Percentiles rank a stretch among this genome's conserved stretches.
Conservation (phyloP, 139 green algal species). For the Gonium pectorale region DNA sequence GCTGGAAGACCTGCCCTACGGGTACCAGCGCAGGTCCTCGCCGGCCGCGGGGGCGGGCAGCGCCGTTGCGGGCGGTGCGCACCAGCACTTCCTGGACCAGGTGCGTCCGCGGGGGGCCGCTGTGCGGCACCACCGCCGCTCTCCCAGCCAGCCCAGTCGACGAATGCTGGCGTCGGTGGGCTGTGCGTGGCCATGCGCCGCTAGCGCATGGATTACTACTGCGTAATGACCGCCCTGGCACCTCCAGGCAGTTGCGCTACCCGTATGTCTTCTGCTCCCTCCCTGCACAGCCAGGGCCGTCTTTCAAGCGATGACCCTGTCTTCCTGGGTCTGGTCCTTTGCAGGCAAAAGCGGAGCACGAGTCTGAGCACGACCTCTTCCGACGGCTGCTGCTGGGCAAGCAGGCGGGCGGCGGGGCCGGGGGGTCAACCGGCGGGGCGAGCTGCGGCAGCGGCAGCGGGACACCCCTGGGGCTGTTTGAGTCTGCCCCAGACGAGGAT, state of each 20-base stretch:
- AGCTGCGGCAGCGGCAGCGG: not conserved
- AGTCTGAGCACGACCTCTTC: slow-evolving; percentile 46
- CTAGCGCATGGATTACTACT: too few relatives aligned
- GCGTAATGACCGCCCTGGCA: too few relatives aligned
- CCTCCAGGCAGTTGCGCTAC: too few relatives aligned
- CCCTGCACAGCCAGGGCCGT: too few relatives aligned
- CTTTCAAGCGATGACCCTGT: too few relatives aligned
- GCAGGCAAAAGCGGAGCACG: slow-evolving; percentile 45
- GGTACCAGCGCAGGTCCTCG: slow-evolving; percentile 17
- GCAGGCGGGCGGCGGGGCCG: not conserved
- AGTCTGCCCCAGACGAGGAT: not conserved
- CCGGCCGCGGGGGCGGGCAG: not conserved
- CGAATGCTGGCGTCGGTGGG: too few relatives aligned
- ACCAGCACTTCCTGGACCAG: slow-evolving; percentile 25
- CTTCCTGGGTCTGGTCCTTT: too few relatives aligned
- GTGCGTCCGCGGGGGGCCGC: not conserved
- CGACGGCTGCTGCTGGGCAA: slow-evolving; percentile 43
- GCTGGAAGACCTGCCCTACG: slow-evolving; percentile 39
- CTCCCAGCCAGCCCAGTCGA: too few relatives aligned
- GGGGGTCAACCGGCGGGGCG: not conserved
- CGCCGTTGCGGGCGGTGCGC: not conserved
- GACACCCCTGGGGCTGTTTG: slow-evolving; percentile 21
- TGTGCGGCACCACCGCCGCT: not conserved
- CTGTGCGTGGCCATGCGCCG: too few relatives aligned
- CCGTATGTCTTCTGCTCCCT: too few relatives aligned